Percentiles rank a stretch among this genome's conserved stretches.
phyloP scores from a whole-genome alignment of 2,329 filamentous ascomycete species.

The Phyllosticta capitalensis region DNA sequence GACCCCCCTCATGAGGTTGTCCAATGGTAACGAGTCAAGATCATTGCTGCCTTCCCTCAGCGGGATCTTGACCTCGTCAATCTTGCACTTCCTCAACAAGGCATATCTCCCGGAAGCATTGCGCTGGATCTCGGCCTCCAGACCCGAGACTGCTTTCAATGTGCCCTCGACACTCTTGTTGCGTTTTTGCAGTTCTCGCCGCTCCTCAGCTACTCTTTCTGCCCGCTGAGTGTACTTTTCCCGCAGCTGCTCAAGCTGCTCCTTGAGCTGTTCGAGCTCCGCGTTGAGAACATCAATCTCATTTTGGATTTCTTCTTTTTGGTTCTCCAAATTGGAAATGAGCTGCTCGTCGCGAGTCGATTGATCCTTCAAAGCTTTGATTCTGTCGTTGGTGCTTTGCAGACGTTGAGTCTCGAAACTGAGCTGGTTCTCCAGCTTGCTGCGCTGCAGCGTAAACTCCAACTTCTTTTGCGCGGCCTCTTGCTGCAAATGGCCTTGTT shows the following conservation, averaged over 20 bases:
- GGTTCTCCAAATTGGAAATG: conserved; percentile 57
- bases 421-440: conserved; percentile 50
- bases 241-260: conserved; percentile 60
- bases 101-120: conserved; percentile 77
- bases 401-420: conserved; percentile 62
- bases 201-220: conserved; percentile 68
- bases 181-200: conserved; percentile 70
- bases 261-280: conserved; percentile 66
- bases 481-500: conserved; percentile 86
- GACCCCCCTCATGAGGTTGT: conserved; percentile 55
- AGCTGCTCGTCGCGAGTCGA: conserved; percentile 58
- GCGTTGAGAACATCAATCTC: conserved; percentile 63
- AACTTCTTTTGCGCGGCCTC: conserved; percentile 80
- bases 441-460: conserved; percentile 73
- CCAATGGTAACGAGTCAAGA: conserved; percentile 77
- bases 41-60: conserved; percentile 58
- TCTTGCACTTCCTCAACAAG: conserved; percentile 76
- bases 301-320: conserved; percentile 67
- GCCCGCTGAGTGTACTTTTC: conserved; percentile 58
- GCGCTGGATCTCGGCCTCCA: conserved; percentile 82
- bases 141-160: conserved; percentile 62
- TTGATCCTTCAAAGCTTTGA: conserved; percentile 58
- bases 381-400: conserved; percentile 57
- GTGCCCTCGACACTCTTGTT: conserved; percentile 72
- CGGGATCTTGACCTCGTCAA: conserved; percentile 86